Base-by-base conservation (phyloP, 2,329 filamentous ascomycete species). In the Coniella vitis region DNA sequence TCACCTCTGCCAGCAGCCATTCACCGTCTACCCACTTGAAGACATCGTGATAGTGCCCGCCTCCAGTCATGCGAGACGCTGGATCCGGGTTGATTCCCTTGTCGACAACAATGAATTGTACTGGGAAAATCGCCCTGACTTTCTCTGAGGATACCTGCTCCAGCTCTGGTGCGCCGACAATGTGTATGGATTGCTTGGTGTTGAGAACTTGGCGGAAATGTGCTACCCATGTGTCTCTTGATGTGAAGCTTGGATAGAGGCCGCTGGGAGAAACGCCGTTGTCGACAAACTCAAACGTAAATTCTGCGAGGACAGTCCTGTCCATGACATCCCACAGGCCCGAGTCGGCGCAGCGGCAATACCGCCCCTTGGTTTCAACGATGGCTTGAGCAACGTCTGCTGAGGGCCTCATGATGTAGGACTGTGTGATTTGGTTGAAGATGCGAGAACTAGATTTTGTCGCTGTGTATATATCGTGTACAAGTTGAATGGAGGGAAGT, bases 341-440 rank as follows among this genome's bases (percentile, higher is more conserved):
- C 1, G 56, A 58, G 50, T 63, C 60, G 41, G 57, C 55, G 45
- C 58, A 60, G 41, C 56, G 55, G 22, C 47, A 55, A 41, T 62
- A 62, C 10, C 56, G 57, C 9, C 56, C 53, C 47, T 62, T 63
- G 51, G 62, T 58, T 37, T 49, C 52, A 16, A 52, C 54, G 49
- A 63, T 62, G 7, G 55, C 56, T 42, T 55, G 43, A 17, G 54
- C 54, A 4, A 58, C 52, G 16, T 62, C 56, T 2, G 58, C 55
- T 4, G 58, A 49, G 43, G 17, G 35, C 9, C 46, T 36, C 19
- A 29, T 44, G 7, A 16, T 19, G 8, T 9, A 13, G 21, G 16
- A 41, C n/a, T 13, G 9, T 13, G 8, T 25, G 21, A 16, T 14
- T 39, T 39, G 38, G 10, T 12, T 12, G 13, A 22, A 20, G 17